Percentiles rank a stretch among this genome's conserved stretches.
Conservation (phyloP, 495 filamentous ascomycete genomes). For the Penicillium turbatum region DNA sequence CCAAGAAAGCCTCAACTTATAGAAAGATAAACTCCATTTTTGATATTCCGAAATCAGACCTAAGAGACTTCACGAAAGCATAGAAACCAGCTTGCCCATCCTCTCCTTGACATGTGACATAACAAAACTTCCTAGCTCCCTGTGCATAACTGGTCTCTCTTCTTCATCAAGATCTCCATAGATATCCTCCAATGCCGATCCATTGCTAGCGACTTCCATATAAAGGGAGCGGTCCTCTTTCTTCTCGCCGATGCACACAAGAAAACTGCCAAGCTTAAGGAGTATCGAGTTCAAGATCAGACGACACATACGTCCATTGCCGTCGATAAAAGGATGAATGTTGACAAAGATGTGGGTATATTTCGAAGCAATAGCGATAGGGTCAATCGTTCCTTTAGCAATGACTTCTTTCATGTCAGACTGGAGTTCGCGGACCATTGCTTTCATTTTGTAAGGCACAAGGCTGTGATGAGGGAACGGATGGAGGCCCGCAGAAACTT, state of each 20-base stretch:
- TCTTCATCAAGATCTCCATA: constrained; percentile 11
- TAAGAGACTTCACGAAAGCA: too few relatives aligned
- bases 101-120: constrained; percentile 1
- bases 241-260: constrained; percentile 27
- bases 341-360: constrained; percentile 29
- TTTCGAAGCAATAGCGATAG: constrained; percentile 28
- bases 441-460: constrained; percentile 30
- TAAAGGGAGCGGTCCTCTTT: constrained; percentile 10
- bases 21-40: too few relatives aligned
- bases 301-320: constrained; percentile 36
- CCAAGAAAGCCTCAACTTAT: too few relatives aligned
- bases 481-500: constrained; percentile 18
- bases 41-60: too few relatives aligned
- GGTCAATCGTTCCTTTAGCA: constrained; percentile 21
- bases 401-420: constrained; percentile 12
- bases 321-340: constrained; percentile 38
- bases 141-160: constrained; percentile 6
- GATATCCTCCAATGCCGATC: background rate
- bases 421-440: constrained; percentile 22
- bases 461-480: constrained; percentile 12
- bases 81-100: background rate
- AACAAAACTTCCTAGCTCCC: constrained; percentile 10
- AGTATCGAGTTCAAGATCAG: constrained; percentile 33
- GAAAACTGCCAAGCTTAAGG: constrained; percentile 22
- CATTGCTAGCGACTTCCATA: background rate